Base-by-base conservation (phyloP, 139 green algal species). In the Closterium sp. region DNA sequence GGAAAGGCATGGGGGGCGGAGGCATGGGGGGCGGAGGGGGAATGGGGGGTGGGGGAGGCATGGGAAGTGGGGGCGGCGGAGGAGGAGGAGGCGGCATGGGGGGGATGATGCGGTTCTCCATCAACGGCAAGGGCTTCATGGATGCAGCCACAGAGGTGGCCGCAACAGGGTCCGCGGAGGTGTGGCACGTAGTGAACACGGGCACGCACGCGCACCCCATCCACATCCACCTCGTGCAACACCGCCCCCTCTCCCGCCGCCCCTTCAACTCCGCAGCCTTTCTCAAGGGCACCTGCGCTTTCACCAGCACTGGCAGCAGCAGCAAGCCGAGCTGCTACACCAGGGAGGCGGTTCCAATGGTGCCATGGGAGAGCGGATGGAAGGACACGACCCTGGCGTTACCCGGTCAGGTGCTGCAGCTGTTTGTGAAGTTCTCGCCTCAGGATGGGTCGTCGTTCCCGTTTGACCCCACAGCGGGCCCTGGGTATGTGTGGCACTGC, bases 401-500 rank as follows among this genome's bases (percentile, higher is more conserved):
- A 16, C 81, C 81, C 7, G 86, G 86, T 28, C 43, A 88, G 5
- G 89, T 92, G 21, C 76, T 84, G 31, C 33, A 34, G 33, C 21
- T 92, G 10, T 9, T 89, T 33, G 33, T 92, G 25, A 38, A 32
- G 28, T 92, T 92, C 83, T 31, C 87, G 2, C 10, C 28, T 90
- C 88, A 87, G 34, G 34, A 87, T 36, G 31, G 55, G 28, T 86
- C 34, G 81, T 16, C 89, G 23, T 66, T 89, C 30, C 64, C 66
- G 33, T 89, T 89, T 64, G 30, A 89, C 9, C 6, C 31, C 6
- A 89, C 89, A 16, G 28, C 2, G 3, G 33, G 28, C 8, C 89
- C 69, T 25, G 88, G 88, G 23, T 91, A 91, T 87, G 88, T 91
- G 30, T 91, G 88, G 88, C 88, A 91, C 7, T 91, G 88, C 25